Evolutionary conservation across 306 rosid species (phyloP).

Genomic region (Alnus glutinosa): DNA sequence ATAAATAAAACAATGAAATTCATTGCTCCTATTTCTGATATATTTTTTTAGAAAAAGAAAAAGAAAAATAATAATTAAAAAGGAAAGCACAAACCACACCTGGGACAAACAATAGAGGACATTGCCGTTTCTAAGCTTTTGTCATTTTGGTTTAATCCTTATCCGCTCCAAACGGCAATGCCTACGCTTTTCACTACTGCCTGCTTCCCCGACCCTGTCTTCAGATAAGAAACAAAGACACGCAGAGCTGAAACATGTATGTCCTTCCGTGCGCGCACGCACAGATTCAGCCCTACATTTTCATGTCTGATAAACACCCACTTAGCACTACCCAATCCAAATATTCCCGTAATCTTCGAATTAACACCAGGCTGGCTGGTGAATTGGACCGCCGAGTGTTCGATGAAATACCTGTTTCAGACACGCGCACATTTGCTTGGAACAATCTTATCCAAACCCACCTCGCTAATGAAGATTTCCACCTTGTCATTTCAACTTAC

Average conservation of each 20-base stretch:
- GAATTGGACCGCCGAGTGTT: constrained; percentile 37
- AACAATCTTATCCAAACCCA: constrained; percentile 66
- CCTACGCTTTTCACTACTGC: neutral
- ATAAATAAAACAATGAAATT: too few species aligned
- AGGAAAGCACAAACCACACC: too few species aligned
- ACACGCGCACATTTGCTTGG: constrained; percentile 72
- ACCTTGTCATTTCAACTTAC: constrained; percentile 42
- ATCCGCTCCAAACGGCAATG: neutral
- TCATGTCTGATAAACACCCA: constrained; percentile 10
- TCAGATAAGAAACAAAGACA: neutral
- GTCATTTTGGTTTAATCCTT: too few species aligned
- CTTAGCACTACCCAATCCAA: neutral
- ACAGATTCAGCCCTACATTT: neutral
- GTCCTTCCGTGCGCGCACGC: neutral
- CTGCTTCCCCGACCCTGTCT: neutral
- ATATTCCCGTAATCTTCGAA: neutral
- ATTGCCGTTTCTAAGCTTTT: too few species aligned
- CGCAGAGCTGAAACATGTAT: neutral
- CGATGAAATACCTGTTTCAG: constrained; percentile 56
- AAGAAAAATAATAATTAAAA: too few species aligned
- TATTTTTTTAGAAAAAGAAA: too few species aligned
- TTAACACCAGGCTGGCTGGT: neutral
- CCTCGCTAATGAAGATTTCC: constrained; percentile 35
- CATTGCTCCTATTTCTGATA: too few species aligned
- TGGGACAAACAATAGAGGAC: too few species aligned